These are phyloP conservation scores for Athelia psychrophila DNA, from an alignment of 1,284 basidiomycete genomes.

Conservation along the genomic window DNA sequence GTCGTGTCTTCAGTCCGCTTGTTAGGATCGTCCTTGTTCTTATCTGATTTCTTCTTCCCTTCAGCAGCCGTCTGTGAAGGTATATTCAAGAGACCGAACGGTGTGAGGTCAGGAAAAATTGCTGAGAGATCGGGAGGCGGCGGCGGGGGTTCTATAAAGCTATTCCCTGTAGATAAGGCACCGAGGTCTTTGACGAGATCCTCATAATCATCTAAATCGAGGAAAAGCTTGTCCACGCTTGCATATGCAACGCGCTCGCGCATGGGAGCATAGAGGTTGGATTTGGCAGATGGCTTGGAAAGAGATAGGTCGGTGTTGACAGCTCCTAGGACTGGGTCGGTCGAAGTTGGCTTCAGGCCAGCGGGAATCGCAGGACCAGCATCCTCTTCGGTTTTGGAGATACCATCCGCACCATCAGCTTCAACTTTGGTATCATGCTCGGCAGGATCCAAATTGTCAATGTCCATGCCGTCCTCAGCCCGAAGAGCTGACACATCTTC, in stretches of 20 bases:
- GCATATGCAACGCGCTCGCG: constrained; percentile 61
- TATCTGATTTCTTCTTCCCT: constrained; percentile 53
- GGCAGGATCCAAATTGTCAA: constrained; percentile 21
- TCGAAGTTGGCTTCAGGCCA: constrained; percentile 38
- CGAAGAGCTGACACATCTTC: constrained; percentile 53
- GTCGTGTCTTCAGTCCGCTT: constrained; percentile 67
- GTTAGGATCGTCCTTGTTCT: constrained; percentile 69
- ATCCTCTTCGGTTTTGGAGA: constrained; percentile 4
- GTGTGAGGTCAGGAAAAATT: constrained; percentile 65
- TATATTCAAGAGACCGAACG: constrained; percentile 50
- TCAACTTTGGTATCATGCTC: constrained; percentile 12
- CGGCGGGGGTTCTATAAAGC: constrained; percentile 26
- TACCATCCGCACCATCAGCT: constrained; percentile 13
- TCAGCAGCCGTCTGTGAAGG: constrained; percentile 26
- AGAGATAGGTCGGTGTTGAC: constrained; percentile 15
- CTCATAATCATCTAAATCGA: constrained; percentile 48
- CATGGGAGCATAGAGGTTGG: constrained; percentile 47
- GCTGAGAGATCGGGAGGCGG: constrained; percentile 48
- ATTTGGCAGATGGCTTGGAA: constrained; percentile 37
- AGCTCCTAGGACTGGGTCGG: constrained; percentile 49
- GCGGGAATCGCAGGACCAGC: not conserved
- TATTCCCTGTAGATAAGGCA: constrained; percentile 34
- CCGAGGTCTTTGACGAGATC: constrained; percentile 35
- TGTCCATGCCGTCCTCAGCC: constrained; percentile 28
- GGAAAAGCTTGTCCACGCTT: constrained; percentile 54